phyloP scores from a whole-genome alignment of 2,329 filamentous ascomycete genomes.

The Fusarium luffae region DNA sequence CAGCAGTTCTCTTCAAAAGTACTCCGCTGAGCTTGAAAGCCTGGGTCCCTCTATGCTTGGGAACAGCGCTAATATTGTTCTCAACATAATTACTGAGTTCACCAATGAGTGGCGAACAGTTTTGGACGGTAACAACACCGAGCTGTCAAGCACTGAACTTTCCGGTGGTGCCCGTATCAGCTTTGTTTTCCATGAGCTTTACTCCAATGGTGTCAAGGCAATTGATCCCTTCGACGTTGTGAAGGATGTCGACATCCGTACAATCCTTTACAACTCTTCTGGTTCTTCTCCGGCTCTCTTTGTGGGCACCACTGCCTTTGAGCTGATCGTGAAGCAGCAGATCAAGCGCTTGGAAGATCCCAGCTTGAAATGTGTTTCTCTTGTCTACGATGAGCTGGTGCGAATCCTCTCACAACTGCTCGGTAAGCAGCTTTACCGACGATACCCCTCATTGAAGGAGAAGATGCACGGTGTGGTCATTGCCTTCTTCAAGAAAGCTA shows the following conservation, averaged over 20 bases:
- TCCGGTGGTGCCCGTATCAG: slow-evolving; percentile 98
- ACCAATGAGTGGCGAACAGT: slow-evolving; percentile 97
- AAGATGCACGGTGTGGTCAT: slow-evolving; percentile 96
- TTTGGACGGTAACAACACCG: slow-evolving; percentile 94
- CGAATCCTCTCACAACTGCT: slow-evolving; percentile 93
- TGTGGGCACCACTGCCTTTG: slow-evolving; percentile 97
- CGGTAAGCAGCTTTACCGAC: slow-evolving; percentile 86
- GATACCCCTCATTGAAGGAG: slow-evolving; percentile 95
- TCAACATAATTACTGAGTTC: slow-evolving; percentile 99
- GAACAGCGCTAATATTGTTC: slow-evolving; percentile 94
- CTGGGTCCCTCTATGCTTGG: slow-evolving; percentile 95
- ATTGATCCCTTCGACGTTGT: slow-evolving; percentile 97
- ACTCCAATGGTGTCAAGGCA: slow-evolving; percentile 96
- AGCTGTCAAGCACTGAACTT: slow-evolving; percentile 92
- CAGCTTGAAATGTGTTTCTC: slow-evolving; percentile 94
- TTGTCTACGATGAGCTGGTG: slow-evolving; percentile 97
- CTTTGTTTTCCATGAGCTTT: slow-evolving; percentile 99
- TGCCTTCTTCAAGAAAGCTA: slow-evolving; percentile 95
- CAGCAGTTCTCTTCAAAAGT: slow-evolving; percentile 92
- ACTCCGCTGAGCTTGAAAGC: slow-evolving; percentile 80
- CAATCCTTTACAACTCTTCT: slow-evolving; percentile 98
- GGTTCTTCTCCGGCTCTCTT: slow-evolving; percentile 96
- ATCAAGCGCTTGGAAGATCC: slow-evolving; percentile 97
- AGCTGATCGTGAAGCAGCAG: slow-evolving; percentile 98
- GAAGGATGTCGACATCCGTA: slow-evolving; percentile 97